Evolutionary conservation across 805 yeast genomes (phyloP).

Genomic region (Osmozyma mogii): DNA sequence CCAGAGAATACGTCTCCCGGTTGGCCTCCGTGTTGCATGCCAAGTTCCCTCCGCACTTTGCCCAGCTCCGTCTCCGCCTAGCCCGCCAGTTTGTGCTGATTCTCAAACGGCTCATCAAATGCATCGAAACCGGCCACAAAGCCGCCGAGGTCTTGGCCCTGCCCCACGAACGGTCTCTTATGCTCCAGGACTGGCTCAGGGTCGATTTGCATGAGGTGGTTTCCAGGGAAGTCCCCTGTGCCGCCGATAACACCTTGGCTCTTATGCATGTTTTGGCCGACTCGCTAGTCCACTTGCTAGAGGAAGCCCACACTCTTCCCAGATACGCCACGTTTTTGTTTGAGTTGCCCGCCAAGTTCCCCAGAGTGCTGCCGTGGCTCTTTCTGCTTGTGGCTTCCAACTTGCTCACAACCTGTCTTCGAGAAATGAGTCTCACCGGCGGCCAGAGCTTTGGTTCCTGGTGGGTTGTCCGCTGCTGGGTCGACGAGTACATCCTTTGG

Average conservation of each 20-base stretch:
- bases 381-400: constrained; percentile 47
- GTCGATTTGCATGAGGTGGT: constrained; percentile 42
- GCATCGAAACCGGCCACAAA: constrained; percentile 44
- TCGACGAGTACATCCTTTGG: constrained; percentile 66
- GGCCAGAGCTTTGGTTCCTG: constrained; percentile 60
- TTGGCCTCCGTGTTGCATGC: constrained; percentile 24
- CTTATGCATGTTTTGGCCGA: constrained; percentile 26
- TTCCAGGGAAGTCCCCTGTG: constrained; percentile 46
- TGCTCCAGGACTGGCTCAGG: constrained; percentile 53
- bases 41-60: constrained; percentile 44
- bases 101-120: constrained; percentile 46
- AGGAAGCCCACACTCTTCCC: constrained; percentile 15
- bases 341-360: constrained; percentile 39
- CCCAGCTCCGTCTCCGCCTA: constrained; percentile 42
- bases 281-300: constrained; percentile 16
- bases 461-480: constrained; percentile 74
- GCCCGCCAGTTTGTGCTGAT: constrained; percentile 49
- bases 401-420: constrained; percentile 47
- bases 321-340: constrained; percentile 22
- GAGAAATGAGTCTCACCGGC: constrained; percentile 54
- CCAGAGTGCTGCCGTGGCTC: constrained; percentile 45
- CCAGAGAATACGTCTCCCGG: constrained; percentile 40
- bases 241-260: constrained; percentile 20
- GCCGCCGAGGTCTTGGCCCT: constrained; percentile 41
- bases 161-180: constrained; percentile 35